Conservation (phyloP, 202 grass and related monocot species). For the Panicum hallii region DNA sequence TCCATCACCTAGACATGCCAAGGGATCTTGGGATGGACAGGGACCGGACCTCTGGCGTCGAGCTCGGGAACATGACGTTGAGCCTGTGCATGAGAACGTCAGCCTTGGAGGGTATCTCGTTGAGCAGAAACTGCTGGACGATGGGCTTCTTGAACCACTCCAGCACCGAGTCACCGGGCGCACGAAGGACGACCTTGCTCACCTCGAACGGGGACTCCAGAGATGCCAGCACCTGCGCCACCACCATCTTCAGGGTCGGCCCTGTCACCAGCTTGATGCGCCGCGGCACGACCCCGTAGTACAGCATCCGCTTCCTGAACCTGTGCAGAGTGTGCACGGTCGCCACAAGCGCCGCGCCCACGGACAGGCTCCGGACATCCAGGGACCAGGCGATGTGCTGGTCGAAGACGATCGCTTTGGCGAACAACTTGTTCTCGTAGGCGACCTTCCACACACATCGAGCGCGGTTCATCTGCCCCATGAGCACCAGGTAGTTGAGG, state of each 20-base stretch:
- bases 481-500: constrained; percentile 88
- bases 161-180: constrained; percentile 69
- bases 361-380: constrained; percentile 75
- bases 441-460: constrained; percentile 95
- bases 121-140: constrained; percentile 95
- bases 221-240: constrained; percentile 71
- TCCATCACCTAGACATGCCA: constrained; percentile 61
- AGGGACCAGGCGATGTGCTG: constrained; percentile 98
- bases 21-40: constrained; percentile 66
- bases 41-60: constrained; percentile 70
- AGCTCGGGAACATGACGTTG: constrained; percentile 91
- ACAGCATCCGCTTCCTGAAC: constrained; percentile 97
- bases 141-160: constrained; percentile 98
- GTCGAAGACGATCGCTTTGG: constrained; percentile 96
- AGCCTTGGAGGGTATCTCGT: constrained; percentile 91
- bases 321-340: constrained; percentile 86
- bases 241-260: constrained; percentile 85
- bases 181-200: constrained; percentile 89
- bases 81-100: constrained; percentile 96
- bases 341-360: constrained; percentile 73
- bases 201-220: constrained; percentile 89
- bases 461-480: constrained; percentile 97
- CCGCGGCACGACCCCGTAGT: constrained; percentile 86
- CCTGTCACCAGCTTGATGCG: constrained; percentile 95
- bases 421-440: constrained; percentile 94